Evolutionary conservation across 305 asterid genomes (phyloP).

Genomic region (Fraxinus floribunda): DNA sequence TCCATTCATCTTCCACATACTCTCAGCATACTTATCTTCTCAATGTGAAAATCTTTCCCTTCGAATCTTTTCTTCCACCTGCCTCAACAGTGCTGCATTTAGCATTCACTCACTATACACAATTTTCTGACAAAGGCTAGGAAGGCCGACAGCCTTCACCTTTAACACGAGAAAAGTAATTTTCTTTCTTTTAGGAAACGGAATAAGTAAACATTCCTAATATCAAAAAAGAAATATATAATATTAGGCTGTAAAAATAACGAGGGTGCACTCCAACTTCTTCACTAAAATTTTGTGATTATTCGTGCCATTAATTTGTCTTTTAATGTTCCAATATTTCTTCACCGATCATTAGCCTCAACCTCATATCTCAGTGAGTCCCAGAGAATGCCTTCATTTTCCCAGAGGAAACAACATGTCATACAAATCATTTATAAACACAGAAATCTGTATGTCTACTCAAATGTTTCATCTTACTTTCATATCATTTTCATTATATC

Average conservation of each 20-base stretch:
- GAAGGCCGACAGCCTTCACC: neutral
- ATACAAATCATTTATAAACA: neutral
- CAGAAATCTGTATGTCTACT: neutral
- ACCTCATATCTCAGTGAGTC: neutral
- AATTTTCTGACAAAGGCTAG: neutral
- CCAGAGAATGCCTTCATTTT: neutral
- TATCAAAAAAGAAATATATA: conserved; percentile 1
- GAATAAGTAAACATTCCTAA: neutral
- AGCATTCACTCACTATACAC: neutral
- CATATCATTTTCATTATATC: neutral
- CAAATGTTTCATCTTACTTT: neutral
- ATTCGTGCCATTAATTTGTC: neutral
- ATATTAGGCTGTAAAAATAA: neutral
- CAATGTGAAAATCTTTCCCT: neutral
- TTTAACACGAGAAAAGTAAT: neutral
- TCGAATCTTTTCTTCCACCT: neutral
- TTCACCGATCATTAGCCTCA: conserved; percentile 9
- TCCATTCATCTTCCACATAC: neutral
- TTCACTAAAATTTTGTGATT: neutral
- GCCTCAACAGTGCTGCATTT: neutral
- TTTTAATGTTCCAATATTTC: neutral
- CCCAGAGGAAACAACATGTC: neutral
- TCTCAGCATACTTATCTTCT: neutral
- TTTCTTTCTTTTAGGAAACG: neutral
- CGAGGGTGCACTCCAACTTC: neutral